Conservation (phyloP, 2,329 filamentous ascomycete genomes). For the Trichoderma atroviride region DNA sequence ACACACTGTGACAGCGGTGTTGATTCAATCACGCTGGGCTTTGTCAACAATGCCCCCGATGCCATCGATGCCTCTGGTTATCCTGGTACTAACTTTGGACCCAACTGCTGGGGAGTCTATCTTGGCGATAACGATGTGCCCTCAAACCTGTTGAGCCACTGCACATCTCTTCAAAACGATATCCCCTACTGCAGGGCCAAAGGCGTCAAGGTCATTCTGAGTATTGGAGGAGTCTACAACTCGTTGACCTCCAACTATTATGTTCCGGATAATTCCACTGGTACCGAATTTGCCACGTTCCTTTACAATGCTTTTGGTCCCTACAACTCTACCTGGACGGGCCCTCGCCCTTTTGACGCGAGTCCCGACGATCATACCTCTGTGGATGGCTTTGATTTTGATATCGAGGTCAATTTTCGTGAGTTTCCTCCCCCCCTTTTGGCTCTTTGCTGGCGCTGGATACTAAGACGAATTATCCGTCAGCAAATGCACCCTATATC, state of each 20-base stretch:
- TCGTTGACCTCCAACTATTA: slow-evolving; percentile 38
- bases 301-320: slow-evolving; percentile 46
- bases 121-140: slow-evolving; percentile 30
- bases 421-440: slow-evolving; percentile 23
- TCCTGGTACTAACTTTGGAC: slow-evolving; percentile 46
- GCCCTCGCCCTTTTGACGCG: slow-evolving; percentile 46
- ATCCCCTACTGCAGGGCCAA: slow-evolving; percentile 46
- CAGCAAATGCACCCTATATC: slow-evolving; percentile 43
- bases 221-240: slow-evolving; percentile 42
- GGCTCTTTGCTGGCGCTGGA: background rate
- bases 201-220: slow-evolving; percentile 49
- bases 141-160: slow-evolving; percentile 42
- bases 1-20: slow-evolving; percentile 43
- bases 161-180: slow-evolving; percentile 42
- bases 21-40: slow-evolving; percentile 44
- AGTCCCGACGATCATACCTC: slow-evolving; percentile 33
- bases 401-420: slow-evolving; percentile 43
- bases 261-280: slow-evolving; percentile 38
- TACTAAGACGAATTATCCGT: background rate
- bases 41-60: slow-evolving; percentile 44
- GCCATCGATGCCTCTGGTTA: slow-evolving; percentile 42
- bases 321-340: slow-evolving; percentile 35
- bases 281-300: slow-evolving; percentile 43
- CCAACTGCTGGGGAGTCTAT: slow-evolving; percentile 42
- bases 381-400: slow-evolving; percentile 50